Percentiles rank a stretch among this genome's conserved stretches.
phyloP scores from a whole-genome alignment of 768 basidiomycete genomes.

The Xerocomellus dryophilus region DNA sequence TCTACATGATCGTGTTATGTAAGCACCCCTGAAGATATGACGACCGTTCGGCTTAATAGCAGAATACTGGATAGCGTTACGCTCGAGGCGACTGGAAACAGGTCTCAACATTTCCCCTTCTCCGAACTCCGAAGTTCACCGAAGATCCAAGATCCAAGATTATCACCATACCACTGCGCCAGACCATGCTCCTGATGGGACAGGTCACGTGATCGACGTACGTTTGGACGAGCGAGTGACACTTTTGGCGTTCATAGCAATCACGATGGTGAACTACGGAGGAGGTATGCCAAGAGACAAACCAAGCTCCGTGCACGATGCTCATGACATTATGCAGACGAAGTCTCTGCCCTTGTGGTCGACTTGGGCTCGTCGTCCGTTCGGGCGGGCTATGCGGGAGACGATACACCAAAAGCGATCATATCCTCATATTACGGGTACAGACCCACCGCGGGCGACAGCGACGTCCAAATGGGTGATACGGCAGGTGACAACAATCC shows the following conservation, averaged over 20 bases:
- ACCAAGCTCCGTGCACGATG: not conserved
- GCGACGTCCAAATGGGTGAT: slow-evolving; percentile 40
- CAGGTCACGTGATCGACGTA: slow-evolving; percentile 7
- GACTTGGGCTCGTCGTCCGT: slow-evolving; percentile 90
- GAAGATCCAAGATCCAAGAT: not conserved
- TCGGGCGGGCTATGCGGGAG: slow-evolving; percentile 95
- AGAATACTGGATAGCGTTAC: not conserved
- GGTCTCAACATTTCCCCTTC: too few relatives aligned
- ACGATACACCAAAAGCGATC: slow-evolving; percentile 91
- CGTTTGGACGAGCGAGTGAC: not conserved
- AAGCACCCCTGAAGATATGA: slow-evolving; percentile 10
- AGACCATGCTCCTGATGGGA: too few relatives aligned
- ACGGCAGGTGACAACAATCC: slow-evolving; percentile 34
- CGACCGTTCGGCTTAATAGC: not conserved
- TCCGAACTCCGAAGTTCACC: too few relatives aligned
- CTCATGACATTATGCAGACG: slow-evolving; percentile 52
- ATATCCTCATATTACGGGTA: slow-evolving; percentile 89
- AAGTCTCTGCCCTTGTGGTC: slow-evolving; percentile 94
- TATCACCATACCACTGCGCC: not conserved
- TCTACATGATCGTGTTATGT: slow-evolving; percentile 11
- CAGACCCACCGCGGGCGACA: slow-evolving; percentile 38
- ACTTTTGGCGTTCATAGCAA: not conserved
- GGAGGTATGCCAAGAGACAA: slow-evolving; percentile 55
- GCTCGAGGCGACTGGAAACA: not conserved
- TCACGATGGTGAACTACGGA: slow-evolving; percentile 77